Base-by-base conservation (phyloP, 73 alveolate species). In the Breviolum minutum region DNA sequence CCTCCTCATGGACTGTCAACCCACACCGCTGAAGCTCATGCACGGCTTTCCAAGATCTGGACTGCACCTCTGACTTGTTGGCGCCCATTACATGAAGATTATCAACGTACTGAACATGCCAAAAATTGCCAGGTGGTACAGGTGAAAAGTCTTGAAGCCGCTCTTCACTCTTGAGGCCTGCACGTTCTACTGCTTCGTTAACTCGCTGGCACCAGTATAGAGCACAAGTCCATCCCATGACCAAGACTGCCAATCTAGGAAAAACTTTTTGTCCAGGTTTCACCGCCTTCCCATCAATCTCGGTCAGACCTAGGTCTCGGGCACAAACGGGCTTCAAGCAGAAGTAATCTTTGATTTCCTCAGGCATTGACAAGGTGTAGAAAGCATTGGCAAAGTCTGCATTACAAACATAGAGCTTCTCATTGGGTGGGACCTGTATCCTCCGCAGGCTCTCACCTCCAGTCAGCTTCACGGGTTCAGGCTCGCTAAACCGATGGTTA, bases 71-170 rank as follows among this genome's bases (percentile, higher is more conserved):
- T 6, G 12, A 5, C 61, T 26, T 7, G 84, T 74, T 17, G 6
- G 84, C 29, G 16, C 84, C 84, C 11, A 74, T 7, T 5, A 74
- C 84, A 22, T 74, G 84, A 5, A 74, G 20, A 22, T 74, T 74
- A 22, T 74, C 84, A 24, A 74, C 84, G 20, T 74, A 74, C 84
- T 74, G 84, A 48, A 74, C 84, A 74, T 74, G 84, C 84, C 84
- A 74, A 26, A 74, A 74, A 13, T 6, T 74, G 8, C 54, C 84
- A 4, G 61, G 6, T 5, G 84, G 84, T 8, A 61, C 26, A 7
- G 61, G 62, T 10, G 62, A 26, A 19, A 26, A 19, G 61, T 74
- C 84, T 26, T n/a, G 84, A 6, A 74, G 61, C 20, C 84, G 6
- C 8, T 74, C 61, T 4, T 13, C 60, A 4, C 62, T 16, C 5